A percentile compares a stretch with the other conserved stretches of the same genome.
Evolutionary conservation across 768 basidiomycete genomes (phyloP).

Genomic region (Tylopilus sp.): DNA sequence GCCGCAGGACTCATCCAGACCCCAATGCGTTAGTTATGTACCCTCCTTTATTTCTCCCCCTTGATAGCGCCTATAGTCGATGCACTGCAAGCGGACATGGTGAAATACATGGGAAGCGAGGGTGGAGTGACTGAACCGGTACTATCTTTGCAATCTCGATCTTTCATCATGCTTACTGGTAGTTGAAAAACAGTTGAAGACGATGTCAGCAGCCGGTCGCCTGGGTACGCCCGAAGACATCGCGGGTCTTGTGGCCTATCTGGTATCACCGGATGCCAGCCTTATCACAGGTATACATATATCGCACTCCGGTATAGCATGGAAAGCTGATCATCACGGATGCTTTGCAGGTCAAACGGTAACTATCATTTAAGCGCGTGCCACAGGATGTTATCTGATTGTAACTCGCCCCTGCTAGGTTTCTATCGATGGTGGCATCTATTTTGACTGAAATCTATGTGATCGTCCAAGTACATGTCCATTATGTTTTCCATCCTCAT

Average conservation of each 20-base stretch:
- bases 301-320: background rate
- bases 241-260: constrained; percentile 36
- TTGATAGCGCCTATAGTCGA: constrained; percentile 11
- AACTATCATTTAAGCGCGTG: constrained; percentile 1
- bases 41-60: background rate
- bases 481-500: too few species aligned
- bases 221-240: constrained; percentile 30
- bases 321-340: background rate
- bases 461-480: too few species aligned
- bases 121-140: constrained; percentile 17
- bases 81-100: constrained; percentile 9
- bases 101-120: constrained; percentile 10
- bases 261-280: constrained; percentile 32
- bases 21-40: constrained; percentile 23
- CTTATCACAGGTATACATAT: constrained; percentile 32
- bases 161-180: background rate
- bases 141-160: background rate
- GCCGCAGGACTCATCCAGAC: constrained; percentile 32
- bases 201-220: constrained; percentile 17
- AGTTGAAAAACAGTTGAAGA: constrained; percentile 12
- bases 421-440: constrained; percentile 22
- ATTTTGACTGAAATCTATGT: constrained; percentile 19
- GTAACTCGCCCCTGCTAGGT: constrained; percentile 10
- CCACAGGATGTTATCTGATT: background rate
- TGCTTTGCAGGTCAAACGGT: constrained; percentile 25